phyloP scores from a whole-genome alignment of 2,329 filamentous ascomycete genomes.

The Rhynchosporium graminicola region DNA sequence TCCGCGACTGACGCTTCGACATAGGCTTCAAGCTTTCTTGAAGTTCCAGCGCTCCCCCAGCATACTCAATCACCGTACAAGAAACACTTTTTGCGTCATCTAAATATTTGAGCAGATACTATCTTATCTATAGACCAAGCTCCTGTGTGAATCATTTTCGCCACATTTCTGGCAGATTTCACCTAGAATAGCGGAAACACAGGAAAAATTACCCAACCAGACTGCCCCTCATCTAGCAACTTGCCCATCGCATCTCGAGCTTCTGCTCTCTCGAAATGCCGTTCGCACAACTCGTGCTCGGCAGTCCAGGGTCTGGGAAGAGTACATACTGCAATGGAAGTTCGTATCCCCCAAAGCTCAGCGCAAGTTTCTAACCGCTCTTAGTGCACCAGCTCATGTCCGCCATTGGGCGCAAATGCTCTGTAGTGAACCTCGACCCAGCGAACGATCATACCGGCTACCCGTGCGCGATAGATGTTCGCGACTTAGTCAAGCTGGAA shows the following conservation, averaged over 20 bases:
- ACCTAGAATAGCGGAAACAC: neutral
- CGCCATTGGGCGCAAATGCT: slow-evolving; percentile 92
- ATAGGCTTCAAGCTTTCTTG: too few relatives aligned
- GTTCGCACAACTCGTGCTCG: slow-evolving; percentile 68
- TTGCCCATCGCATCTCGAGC: slow-evolving; percentile 10
- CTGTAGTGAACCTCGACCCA: slow-evolving; percentile 93
- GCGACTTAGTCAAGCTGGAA: slow-evolving; percentile 84
- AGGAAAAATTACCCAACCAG: slow-evolving; percentile 13
- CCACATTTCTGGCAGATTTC: too few relatives aligned
- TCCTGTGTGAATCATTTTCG: too few relatives aligned
- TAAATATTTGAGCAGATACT: too few relatives aligned
- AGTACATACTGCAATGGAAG: slow-evolving; percentile 98
- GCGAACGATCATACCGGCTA: slow-evolving; percentile 94
- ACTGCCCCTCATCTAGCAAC: slow-evolving; percentile 18
- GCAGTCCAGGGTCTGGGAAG: slow-evolving; percentile 94
- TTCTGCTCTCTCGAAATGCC: slow-evolving; percentile 34
- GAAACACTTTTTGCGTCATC: too few relatives aligned
- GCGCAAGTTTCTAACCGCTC: slow-evolving; percentile 18
- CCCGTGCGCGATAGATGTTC: slow-evolving; percentile 85
- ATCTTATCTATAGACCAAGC: too few relatives aligned
- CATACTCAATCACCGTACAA: too few relatives aligned
- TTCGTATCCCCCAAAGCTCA: slow-evolving; percentile 44
- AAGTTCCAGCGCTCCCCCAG: too few relatives aligned
- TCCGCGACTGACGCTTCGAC: too few relatives aligned
- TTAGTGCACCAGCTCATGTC: slow-evolving; percentile 94